Evolutionary conservation across 768 basidiomycete species (phyloP).

Genomic region (Pholiota conissans): DNA sequence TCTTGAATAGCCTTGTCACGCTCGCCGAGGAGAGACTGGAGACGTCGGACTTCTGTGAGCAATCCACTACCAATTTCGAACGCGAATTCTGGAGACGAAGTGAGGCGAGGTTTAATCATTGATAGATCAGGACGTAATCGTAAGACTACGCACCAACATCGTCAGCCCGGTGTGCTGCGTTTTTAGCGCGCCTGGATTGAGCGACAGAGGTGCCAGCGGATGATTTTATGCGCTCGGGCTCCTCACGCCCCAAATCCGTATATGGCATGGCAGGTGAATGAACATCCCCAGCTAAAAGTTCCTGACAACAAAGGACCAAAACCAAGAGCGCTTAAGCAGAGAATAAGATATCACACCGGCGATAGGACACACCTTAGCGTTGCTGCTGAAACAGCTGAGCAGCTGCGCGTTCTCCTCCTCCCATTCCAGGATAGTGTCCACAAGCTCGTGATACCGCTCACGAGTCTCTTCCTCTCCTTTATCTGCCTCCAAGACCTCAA

Average conservation of each 20-base stretch:
- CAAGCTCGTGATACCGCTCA: conserved; percentile 74
- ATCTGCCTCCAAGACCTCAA: conserved; percentile 71
- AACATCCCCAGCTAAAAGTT: conserved; percentile 41
- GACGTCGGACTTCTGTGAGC: conserved; percentile 85
- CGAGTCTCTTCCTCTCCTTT: conserved; percentile 68
- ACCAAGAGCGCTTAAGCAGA: not conserved
- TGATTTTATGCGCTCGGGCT: conserved; percentile 61
- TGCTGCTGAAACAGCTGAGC: conserved; percentile 64
- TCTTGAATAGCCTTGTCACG: conserved; percentile 91
- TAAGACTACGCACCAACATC: conserved; percentile 69
- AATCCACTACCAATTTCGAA: conserved; percentile 96
- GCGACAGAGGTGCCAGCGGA: conserved; percentile 73
- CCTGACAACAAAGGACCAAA: conserved; percentile 29
- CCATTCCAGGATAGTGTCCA: conserved; percentile 75
- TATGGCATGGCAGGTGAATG: conserved; percentile 45
- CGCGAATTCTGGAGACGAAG: conserved; percentile 74
- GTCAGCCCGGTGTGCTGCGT: conserved; percentile 86
- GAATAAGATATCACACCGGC: not conserved
- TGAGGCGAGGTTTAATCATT: conserved; percentile 15
- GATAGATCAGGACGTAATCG: conserved; percentile 19
- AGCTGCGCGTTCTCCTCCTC: conserved; percentile 78
- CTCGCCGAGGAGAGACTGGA: conserved; percentile 89
- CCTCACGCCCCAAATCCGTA: conserved; percentile 57
- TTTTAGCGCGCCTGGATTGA: conserved; percentile 87
- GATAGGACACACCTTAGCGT: conserved; percentile 51